phyloP scores from a whole-genome alignment of 108 stramenopile species.

The Aurantiochytrium sp. region DNA sequence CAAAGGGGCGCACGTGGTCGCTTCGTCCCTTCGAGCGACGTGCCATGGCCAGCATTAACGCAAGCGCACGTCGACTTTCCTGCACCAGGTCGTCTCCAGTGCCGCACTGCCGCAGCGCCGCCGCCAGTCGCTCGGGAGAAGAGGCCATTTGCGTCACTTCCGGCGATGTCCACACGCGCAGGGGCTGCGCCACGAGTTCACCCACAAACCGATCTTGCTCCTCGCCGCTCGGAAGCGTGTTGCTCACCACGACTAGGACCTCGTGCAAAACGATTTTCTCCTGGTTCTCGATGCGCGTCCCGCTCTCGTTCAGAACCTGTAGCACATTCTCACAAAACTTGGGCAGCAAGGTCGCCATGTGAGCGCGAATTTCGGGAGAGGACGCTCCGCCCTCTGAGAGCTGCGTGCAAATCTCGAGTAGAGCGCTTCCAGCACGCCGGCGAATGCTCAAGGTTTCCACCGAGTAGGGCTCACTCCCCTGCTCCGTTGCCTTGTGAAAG shows the following conservation, averaged over 20 bases:
- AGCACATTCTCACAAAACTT: not conserved
- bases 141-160: not conserved
- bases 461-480: not conserved
- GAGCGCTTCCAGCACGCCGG: not conserved
- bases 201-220: not conserved
- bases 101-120: not conserved
- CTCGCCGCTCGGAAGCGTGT: not conserved
- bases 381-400: not conserved
- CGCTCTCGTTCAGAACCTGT: not conserved
- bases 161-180: not conserved
- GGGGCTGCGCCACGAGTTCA: not conserved
- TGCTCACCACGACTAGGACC: conserved; percentile 3
- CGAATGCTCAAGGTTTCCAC: not conserved
- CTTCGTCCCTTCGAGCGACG: not conserved
- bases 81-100: not conserved
- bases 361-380: not conserved
- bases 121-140: not conserved
- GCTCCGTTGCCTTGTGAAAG: not conserved
- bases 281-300: not conserved
- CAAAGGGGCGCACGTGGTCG: not conserved
- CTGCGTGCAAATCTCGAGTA: conserved; percentile 1
- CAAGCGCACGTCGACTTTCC: not conserved
- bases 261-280: not conserved
- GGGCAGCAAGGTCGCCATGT: not conserved
- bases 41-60: not conserved